Evolutionary conservation across 495 filamentous ascomycete genomes (phyloP), one percentile per base, ranked within the genome.

Genomic region (Aspergillus asperescens): DNA sequence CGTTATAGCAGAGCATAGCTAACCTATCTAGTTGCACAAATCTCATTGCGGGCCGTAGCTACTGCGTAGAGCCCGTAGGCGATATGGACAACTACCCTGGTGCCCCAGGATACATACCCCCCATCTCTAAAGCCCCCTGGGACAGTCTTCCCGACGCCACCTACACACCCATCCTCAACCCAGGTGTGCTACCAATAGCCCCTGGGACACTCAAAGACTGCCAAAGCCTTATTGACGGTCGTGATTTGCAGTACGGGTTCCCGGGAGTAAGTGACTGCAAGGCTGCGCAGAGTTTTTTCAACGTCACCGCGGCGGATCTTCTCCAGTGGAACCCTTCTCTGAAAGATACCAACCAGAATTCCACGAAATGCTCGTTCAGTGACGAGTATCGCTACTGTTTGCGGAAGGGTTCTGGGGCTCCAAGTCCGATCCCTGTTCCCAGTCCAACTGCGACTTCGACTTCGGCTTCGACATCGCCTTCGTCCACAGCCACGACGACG

Each of bases 31-130:
- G 31, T 16, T 38, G 39, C 35, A 56, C 34, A 37, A 50, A 50
- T 34, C 47, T 50, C 12, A 9, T 50, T 10, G 19, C 20, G 12
- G 34, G 24, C 10, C 5, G 4, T 12, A 27, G 32, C 20, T 50
- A 50, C 52, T 55, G 38, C 13, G 45, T 51, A 4, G 28, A 24
- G 3, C 46, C 40, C 12, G 22, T 54, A 25, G 29, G 43, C 27
- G 29, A 42, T 56, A 22, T 56, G 29, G 15, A 32, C 44, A 45
- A 53, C 61, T 38, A 61, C 46, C 34, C 62, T 3, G 22, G 53
- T 34, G 22, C 47, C 18, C 47, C 47, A 1, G 47, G 47, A 10
- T 39, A 50, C 16, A 40, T 50, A n/a, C n/a, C n/a, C n/a, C n/a
- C n/a, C n/a, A n/a, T n/a, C n/a, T n/a, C n/a, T n/a, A n/a, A n/a